Evolutionary conservation across 768 basidiomycete genomes (phyloP).

Genomic region (Serendipita indica): DNA sequence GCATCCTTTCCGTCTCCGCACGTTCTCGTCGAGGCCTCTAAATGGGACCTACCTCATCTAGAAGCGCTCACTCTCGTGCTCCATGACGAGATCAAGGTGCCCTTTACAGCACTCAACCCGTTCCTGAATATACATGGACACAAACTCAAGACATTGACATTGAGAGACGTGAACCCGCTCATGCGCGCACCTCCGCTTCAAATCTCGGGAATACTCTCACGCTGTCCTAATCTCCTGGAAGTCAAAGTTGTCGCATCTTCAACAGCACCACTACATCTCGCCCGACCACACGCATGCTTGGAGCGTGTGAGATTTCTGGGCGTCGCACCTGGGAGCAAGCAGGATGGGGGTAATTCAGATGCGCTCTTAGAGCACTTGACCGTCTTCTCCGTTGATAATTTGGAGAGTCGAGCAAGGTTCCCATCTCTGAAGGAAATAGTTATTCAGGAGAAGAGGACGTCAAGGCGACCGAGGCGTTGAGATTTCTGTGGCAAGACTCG

Average conservation of each 20-base stretch:
- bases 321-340: neutral
- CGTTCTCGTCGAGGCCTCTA: constrained; percentile 3
- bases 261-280: neutral
- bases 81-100: constrained; percentile 6
- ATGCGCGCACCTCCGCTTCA: neutral
- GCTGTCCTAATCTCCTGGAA: neutral
- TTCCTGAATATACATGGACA: constrained; percentile 8
- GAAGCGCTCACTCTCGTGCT: neutral
- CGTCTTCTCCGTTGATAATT: neutral
- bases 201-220: neutral
- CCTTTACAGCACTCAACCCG: neutral
- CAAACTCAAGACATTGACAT: neutral
- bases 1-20: neutral
- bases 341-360: neutral
- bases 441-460: constrained; percentile 2
- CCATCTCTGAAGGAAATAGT: neutral
- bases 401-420: neutral
- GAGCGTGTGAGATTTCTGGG: neutral
- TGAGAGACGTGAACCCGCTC: constrained; percentile 1
- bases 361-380: neutral
- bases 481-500: constrained; percentile 3
- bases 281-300: neutral
- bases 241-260: neutral
- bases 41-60: constrained; percentile 1
- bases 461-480: neutral